Percentiles rank a stretch among this genome's conserved stretches.
phyloP scores from a whole-genome alignment of 495 filamentous ascomycete species.

The Friedmanniomyces simplex region DNA sequence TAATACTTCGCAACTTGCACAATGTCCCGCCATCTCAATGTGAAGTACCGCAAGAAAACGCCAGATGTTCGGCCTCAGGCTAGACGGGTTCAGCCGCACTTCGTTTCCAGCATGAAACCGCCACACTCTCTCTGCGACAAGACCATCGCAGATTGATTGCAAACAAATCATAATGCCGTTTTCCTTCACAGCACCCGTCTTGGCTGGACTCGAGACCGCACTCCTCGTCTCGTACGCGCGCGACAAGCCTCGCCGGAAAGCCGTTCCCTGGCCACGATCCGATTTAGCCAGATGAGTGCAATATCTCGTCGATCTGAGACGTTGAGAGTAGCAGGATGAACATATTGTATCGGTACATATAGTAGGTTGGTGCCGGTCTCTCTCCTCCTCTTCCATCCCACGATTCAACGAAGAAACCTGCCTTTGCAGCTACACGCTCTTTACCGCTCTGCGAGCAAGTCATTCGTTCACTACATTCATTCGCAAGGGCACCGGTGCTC shows the following conservation, averaged over 20 bases:
- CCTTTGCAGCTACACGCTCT: neutral
- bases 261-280: neutral
- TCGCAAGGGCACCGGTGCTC: conserved; percentile 4
- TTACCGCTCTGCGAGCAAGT: conserved; percentile 12
- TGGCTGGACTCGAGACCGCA: neutral
- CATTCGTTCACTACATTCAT: conserved; percentile 4
- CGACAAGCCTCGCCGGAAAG: neutral
- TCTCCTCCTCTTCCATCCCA: neutral
- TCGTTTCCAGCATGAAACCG: neutral
- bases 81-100: neutral
- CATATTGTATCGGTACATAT: neutral
- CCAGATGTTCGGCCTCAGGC: too few species aligned
- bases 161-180: too few species aligned
- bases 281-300: neutral
- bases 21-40: too few species aligned
- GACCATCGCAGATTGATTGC: neutral
- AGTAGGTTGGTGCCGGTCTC: neutral
- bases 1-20: too few species aligned
- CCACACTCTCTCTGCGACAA: neutral
- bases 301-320: neutral
- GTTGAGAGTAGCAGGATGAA: neutral
- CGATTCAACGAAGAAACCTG: neutral
- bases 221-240: neutral
- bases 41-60: too few species aligned
- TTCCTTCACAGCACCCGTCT: neutral